Evolutionary conservation across 2,329 filamentous ascomycete species (phyloP), one percentile per base, ranked within the genome.

Genomic region (Diplocarpon mali): DNA sequence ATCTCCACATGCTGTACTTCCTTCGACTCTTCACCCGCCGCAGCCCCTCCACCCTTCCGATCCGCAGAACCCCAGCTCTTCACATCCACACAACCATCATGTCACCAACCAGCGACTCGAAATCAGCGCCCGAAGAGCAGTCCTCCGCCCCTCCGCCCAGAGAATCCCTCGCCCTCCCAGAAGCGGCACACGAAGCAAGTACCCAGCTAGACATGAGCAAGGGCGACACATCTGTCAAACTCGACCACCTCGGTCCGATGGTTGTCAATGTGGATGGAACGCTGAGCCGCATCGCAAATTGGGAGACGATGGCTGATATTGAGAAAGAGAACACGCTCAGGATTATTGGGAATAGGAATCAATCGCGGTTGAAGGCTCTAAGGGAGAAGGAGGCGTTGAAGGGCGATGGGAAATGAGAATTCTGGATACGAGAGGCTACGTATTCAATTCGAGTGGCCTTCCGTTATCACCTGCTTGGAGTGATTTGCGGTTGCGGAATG

Each of bases 191-290:
- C n/a, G 43, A 47, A n/a, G 12, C 28, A 10, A 38, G 35, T 3
- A 53, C 49, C 2, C 35, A 50, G 27, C 34, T 56, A 7, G 53
- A 56, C 35, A 47, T 56, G 34, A 53, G 46, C 15, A 44, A 35
- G 12, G 49, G 50, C 40, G 59, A 60, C 43, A 60, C 60, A 40
- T 45, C 64, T 12, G 60, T 83, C 35, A 75, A 71, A 40, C 71
- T 88, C 8, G 80, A 85, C 57, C 71, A 76, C 49, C 66, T 88
- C 17, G 83, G 84, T 0, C 84, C 84, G 1, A 69, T 88, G 55
- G 82, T 89, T 1, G 78, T 88, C 44, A 83, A 86, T 61, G 67
- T 69, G 49, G 80, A 89, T 62, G 84, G 84, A 15, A 79, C 79
- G 8, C 62, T 87, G 53, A 78, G 78, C 45, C 72, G 83, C 29